Evolutionary conservation across 1,139 yeast genomes (phyloP).

Genomic region (Kurtzmaniella quercitrusa): DNA sequence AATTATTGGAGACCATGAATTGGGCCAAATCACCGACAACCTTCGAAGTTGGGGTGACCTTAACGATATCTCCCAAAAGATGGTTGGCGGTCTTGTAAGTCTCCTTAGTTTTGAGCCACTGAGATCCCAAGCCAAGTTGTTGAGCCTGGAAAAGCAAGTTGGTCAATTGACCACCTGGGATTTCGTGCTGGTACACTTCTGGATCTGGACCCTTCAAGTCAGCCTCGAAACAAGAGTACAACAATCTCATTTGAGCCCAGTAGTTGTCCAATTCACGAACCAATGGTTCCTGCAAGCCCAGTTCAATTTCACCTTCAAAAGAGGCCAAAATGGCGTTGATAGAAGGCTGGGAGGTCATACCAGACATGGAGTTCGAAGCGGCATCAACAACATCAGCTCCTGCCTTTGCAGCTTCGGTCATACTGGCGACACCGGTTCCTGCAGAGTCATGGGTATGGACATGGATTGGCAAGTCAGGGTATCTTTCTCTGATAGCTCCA

Average conservation of each 20-base stretch:
- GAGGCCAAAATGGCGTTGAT: constrained; percentile 90
- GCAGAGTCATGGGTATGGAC: constrained; percentile 99
- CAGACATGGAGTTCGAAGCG: constrained; percentile 96
- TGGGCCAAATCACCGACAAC: constrained; percentile 99
- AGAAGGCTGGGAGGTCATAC: constrained; percentile 97
- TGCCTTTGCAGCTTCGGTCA: constrained; percentile 90
- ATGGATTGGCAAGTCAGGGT: constrained; percentile 93
- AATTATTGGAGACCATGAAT: constrained; percentile 94
- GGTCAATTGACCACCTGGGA: constrained; percentile 99
- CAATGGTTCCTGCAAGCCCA: constrained; percentile 62
- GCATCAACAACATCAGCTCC: constrained; percentile 99
- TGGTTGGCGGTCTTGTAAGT: constrained; percentile 88
- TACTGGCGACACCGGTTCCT: constrained; percentile 97
- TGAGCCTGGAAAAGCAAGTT: constrained; percentile 97
- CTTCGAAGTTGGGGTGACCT: constrained; percentile 97
- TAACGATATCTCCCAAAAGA: constrained; percentile 91
- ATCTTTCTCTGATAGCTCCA: constrained; percentile 74
- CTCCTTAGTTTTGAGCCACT: constrained; percentile 93
- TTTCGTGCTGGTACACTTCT: constrained; percentile 96
- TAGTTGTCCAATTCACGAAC: constrained; percentile 85
- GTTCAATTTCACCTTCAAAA: constrained; percentile 77
- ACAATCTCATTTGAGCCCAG: constrained; percentile 98
- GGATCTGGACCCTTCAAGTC: constrained; percentile 99
- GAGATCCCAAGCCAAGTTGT: constrained; percentile 94
- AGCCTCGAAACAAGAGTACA: constrained; percentile 96